Conservation (phyloP, 768 basidiomycete genomes). For the Auriscalpium vulgare region DNA sequence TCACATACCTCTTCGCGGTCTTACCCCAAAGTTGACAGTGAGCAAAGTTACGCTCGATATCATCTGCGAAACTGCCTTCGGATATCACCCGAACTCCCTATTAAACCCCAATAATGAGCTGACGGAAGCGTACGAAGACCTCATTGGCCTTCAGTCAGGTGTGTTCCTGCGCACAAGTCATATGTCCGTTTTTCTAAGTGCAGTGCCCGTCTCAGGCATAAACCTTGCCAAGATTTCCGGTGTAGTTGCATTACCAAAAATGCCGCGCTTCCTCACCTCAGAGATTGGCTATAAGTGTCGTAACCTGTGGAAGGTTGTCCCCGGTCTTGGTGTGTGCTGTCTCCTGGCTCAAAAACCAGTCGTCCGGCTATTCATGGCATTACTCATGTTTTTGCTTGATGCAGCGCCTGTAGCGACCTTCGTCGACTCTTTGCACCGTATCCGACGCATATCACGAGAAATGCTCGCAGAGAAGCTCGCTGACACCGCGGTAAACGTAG, state of each 20-base stretch:
- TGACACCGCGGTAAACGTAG: conserved; percentile 23
- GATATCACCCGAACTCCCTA: conserved; percentile 12
- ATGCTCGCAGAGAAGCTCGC: conserved; percentile 47
- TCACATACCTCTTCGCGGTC: neutral
- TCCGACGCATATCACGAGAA: conserved; percentile 33
- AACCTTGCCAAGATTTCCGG: neutral
- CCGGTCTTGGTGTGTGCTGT: no score
- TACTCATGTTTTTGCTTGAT: neutral
- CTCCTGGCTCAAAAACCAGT: no score
- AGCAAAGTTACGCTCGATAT: conserved; percentile 17
- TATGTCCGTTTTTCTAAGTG: no score
- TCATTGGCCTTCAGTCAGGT: conserved; percentile 9
- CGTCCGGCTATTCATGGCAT: neutral
- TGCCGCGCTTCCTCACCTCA: neutral
- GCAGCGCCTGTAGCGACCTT: conserved; percentile 21
- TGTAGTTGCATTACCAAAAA: neutral
- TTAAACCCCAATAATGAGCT: conserved; percentile 12
- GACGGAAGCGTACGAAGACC: conserved; percentile 10
- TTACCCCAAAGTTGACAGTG: neutral
- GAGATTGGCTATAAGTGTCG: neutral
- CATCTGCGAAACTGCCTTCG: conserved; percentile 15
- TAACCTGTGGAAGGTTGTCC: neutral
- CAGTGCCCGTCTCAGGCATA: neutral
- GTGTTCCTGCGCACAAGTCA: neutral
- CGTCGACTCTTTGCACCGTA: conserved; percentile 42